These are phyloP conservation scores for Scheffersomyces lignosus DNA, from an alignment of 805 yeast genomes.

Conservation along the genomic window DNA sequence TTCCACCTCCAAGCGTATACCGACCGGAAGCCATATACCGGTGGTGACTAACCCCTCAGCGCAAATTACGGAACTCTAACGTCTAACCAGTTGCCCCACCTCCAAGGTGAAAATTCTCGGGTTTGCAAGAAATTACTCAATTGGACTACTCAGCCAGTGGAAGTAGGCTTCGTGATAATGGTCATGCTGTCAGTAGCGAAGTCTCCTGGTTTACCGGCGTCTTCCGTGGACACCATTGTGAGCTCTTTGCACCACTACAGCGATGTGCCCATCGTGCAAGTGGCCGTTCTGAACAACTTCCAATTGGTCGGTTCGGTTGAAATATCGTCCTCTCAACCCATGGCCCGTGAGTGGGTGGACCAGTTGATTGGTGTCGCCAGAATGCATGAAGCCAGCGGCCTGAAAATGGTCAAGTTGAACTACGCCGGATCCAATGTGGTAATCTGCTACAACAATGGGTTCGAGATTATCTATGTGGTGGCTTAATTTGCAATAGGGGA, in stretches of 20 bases:
- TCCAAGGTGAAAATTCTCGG: too few species aligned
- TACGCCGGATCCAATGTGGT: neutral
- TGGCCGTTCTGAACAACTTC: neutral
- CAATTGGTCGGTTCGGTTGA: neutral
- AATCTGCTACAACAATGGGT: neutral
- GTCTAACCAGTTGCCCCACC: too few species aligned
- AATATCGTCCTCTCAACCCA: neutral
- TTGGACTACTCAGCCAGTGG: too few species aligned
- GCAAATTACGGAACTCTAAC: too few species aligned
- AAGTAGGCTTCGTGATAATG: too few species aligned
- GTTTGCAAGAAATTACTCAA: too few species aligned
- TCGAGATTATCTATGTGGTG: too few species aligned
- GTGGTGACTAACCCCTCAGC: too few species aligned
- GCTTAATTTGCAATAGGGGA: too few species aligned
- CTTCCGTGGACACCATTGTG: neutral
- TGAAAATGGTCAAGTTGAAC: neutral
- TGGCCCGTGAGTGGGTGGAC: neutral
- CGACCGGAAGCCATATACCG: too few species aligned
- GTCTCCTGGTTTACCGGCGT: neutral
- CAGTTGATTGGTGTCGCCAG: too few species aligned
- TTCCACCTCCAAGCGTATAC: too few species aligned
- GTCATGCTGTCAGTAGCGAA: neutral
- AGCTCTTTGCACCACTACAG: conserved; percentile 2
- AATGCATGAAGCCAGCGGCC: neutral
- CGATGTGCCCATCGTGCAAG: conserved; percentile 1